A percentile compares a stretch with the other conserved stretches of the same genome.
These are phyloP conservation scores for Hemisphaericaspora xylofermentans DNA, from an alignment of 1,139 yeast species.

Conservation along the genomic window DNA sequence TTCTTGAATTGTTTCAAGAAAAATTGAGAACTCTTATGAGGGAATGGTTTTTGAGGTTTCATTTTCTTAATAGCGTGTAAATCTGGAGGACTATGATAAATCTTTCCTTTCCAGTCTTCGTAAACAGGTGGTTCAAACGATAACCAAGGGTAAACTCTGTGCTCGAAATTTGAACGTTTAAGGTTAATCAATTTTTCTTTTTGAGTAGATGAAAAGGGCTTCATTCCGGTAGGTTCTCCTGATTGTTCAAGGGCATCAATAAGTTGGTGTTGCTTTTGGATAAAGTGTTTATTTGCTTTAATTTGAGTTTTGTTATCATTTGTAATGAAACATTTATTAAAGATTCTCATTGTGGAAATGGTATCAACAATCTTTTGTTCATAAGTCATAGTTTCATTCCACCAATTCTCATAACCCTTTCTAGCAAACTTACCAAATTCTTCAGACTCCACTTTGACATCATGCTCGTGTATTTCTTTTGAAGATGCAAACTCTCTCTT, in stretches of 20 bases:
- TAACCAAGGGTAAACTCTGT: slow-evolving; percentile 20
- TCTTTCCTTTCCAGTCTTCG: slow-evolving; percentile 13
- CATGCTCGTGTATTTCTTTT: slow-evolving; percentile 9
- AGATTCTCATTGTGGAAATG: slow-evolving; percentile 34
- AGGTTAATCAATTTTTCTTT: slow-evolving; percentile 14
- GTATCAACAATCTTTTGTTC: slow-evolving; percentile 41
- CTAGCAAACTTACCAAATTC: slow-evolving; percentile 20
- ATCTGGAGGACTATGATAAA: slow-evolving; percentile 35
- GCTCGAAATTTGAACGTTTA: slow-evolving; percentile 18
- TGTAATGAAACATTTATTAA: slow-evolving; percentile 37
- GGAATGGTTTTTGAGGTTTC: slow-evolving; percentile 14
- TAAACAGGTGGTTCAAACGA: slow-evolving; percentile 17
- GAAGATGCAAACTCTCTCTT: slow-evolving; percentile 8
- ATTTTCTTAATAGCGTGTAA: slow-evolving; percentile 40
- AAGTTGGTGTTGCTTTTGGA: slow-evolving; percentile 9
- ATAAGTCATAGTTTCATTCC: slow-evolving; percentile 8
- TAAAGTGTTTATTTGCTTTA: slow-evolving; percentile 8
- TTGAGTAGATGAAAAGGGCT: slow-evolving; percentile 24
- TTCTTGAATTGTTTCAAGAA: slow-evolving; percentile 27
- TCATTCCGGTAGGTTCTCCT: slow-evolving; percentile 14
- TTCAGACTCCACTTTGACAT: slow-evolving; percentile 1
- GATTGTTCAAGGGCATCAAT: slow-evolving; percentile 8
- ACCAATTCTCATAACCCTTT: slow-evolving; percentile 15
- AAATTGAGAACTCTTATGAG: slow-evolving; percentile 12
- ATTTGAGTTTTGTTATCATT: slow-evolving; percentile 14